Conservation (phyloP, 768 basidiomycete genomes). For the Rhizopogon salebrosus region DNA sequence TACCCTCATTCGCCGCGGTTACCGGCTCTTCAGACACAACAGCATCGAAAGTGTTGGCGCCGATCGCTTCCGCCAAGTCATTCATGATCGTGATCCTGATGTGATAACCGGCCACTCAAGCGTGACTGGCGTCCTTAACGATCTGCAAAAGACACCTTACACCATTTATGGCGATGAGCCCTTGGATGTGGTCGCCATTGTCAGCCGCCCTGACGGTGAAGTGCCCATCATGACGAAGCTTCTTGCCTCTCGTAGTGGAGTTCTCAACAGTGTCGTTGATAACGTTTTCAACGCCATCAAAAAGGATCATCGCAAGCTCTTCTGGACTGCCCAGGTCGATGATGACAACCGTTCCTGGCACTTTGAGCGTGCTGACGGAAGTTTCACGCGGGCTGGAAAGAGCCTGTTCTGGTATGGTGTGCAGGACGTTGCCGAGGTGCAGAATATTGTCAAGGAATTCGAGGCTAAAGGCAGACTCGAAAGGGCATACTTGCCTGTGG, state of each 20-base stretch:
- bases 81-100: constrained; percentile 94
- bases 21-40: constrained; percentile 92
- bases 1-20: constrained; percentile 95
- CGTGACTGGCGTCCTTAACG: constrained; percentile 74
- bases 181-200: constrained; percentile 90
- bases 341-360: constrained; percentile 99
- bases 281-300: constrained; percentile 97
- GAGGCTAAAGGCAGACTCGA: constrained; percentile 81
- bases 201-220: constrained; percentile 87
- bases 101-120: constrained; percentile 78
- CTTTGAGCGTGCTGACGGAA: constrained; percentile 96
- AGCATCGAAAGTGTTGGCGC: constrained; percentile 81
- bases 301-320: constrained; percentile 88
- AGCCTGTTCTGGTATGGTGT: constrained; percentile 98
- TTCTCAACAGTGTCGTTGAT: constrained; percentile 93
- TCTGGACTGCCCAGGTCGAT: constrained; percentile 97
- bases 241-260: constrained; percentile 78
- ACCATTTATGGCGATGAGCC: constrained; percentile 99
- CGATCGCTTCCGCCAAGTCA: constrained; percentile 90
- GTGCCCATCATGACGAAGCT: constrained; percentile 90
- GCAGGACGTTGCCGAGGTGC: constrained; percentile 86
- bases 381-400: constrained; percentile 91
- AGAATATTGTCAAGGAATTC: constrained; percentile 70
- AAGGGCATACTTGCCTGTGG: constrained; percentile 86
- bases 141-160: constrained; percentile 77